Evolutionary conservation across 352 stramenopile genomes (phyloP).

Genomic region (Globisporangium nunn): DNA sequence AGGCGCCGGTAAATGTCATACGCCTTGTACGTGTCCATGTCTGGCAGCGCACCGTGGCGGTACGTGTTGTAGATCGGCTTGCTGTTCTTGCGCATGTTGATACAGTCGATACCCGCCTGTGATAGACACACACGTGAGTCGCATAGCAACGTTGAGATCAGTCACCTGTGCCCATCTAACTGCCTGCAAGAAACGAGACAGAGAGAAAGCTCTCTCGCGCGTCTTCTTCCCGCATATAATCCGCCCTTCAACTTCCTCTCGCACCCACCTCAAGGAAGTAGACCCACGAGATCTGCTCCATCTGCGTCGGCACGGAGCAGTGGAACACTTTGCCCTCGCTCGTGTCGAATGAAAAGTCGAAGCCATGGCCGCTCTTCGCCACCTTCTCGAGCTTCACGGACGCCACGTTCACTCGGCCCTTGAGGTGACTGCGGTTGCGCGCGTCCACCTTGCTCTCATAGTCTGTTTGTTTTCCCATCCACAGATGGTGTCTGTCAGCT

Average conservation of each 20-base stretch:
- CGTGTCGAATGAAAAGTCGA: constrained; percentile 83
- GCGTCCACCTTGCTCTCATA: constrained; percentile 88
- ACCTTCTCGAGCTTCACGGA: constrained; percentile 74
- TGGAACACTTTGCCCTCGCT: constrained; percentile 81
- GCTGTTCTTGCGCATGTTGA: constrained; percentile 80
- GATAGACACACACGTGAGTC: too few relatives aligned
- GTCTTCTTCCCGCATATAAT: too few relatives aligned
- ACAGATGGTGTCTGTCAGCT: too few relatives aligned
- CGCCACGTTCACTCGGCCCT: constrained; percentile 75
- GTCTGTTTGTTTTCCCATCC: constrained; percentile 31
- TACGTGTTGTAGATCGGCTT: constrained; percentile 79
- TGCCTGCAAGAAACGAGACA: too few relatives aligned
- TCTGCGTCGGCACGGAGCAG: constrained; percentile 70
- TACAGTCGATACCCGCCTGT: constrained; percentile 62
- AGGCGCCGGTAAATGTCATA: constrained; percentile 76
- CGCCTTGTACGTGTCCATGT: constrained; percentile 70
- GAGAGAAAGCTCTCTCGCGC: neutral
- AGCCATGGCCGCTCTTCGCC: constrained; percentile 71
- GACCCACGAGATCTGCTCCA: constrained; percentile 79
- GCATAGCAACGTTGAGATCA: too few relatives aligned
- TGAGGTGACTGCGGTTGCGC: constrained; percentile 79
- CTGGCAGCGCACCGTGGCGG: constrained; percentile 52
- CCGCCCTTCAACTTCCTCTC: too few relatives aligned
- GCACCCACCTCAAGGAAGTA: constrained; percentile 72
- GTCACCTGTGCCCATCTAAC: too few relatives aligned